A percentile compares a stretch with the other conserved stretches of the same genome.
These are phyloP conservation scores for Ogataea zsoltii DNA, from an alignment of 805 yeast genomes.

Conservation along the genomic window DNA sequence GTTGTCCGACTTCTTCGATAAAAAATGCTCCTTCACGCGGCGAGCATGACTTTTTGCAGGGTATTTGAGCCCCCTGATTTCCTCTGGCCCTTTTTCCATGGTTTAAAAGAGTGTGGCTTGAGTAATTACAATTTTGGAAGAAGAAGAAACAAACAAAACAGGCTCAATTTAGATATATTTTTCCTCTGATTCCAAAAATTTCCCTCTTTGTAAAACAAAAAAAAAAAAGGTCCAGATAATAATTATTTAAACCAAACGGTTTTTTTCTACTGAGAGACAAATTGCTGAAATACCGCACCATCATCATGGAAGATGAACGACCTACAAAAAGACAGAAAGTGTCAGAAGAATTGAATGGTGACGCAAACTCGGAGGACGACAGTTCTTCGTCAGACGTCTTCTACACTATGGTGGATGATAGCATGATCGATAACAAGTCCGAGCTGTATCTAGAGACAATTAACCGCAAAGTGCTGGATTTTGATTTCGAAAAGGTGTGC, in stretches of 20 bases:
- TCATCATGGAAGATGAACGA: not conserved
- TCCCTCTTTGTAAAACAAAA: not conserved
- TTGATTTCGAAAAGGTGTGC: conserved; percentile 71
- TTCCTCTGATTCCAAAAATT: not conserved
- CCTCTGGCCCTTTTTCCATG: conserved; percentile 23
- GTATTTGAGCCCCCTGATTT: conserved; percentile 48
- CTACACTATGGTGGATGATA: not conserved
- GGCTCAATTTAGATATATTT: not conserved
- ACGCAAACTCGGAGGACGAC: not conserved
- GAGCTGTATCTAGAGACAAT: conserved; percentile 42
- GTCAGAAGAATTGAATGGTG: not conserved
- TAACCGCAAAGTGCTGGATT: conserved; percentile 51
- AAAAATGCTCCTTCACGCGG: conserved; percentile 42
- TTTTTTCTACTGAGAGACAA: too few species aligned
- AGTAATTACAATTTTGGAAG: not conserved
- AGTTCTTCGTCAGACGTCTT: not conserved
- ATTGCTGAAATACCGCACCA: too few species aligned
- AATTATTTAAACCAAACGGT: too few species aligned
- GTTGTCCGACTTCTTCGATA: conserved; percentile 21
- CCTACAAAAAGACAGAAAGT: not conserved
- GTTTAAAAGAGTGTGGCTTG: not conserved
- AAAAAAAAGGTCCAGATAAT: too few species aligned
- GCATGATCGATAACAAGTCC: conserved; percentile 2
- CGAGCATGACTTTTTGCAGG: conserved; percentile 82
- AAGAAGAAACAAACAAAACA: not conserved